A percentile compares a stretch with the other conserved stretches of the same genome.
phyloP scores from a whole-genome alignment of 257 asterid genomes.

The Lycium ferocissimum region DNA sequence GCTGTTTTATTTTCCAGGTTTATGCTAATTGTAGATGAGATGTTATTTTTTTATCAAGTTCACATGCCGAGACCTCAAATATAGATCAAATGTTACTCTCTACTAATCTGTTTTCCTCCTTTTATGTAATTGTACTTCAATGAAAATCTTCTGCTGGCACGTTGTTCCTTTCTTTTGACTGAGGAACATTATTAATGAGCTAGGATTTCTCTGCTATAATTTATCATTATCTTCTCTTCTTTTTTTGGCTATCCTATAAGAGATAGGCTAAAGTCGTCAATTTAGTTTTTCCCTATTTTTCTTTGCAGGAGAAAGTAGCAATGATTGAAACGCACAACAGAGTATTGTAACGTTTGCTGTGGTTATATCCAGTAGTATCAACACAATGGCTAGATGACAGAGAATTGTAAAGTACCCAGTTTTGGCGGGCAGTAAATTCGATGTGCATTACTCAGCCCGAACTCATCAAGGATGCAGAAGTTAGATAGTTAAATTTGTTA shows the following conservation, averaged over 20 bases:
- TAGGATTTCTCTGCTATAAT: conserved; percentile 22
- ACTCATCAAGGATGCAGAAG: neutral
- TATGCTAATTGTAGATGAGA: neutral
- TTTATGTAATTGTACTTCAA: neutral
- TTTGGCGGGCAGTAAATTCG: conserved; percentile 33
- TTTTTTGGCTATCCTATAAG: neutral
- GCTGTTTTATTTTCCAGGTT: neutral
- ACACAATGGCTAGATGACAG: conserved; percentile 22
- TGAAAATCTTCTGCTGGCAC: neutral
- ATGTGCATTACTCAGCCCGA: conserved; percentile 24
- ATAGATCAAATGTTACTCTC: conserved; percentile 16
- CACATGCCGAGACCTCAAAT: neutral
- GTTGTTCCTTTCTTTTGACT: neutral
- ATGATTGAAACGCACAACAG: conserved; percentile 56
- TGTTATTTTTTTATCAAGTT: neutral
- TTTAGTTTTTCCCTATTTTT: neutral
- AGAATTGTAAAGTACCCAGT: conserved; percentile 31
- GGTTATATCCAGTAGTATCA: conserved; percentile 1
- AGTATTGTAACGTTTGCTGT: conserved; percentile 30
- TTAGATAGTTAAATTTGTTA: neutral
- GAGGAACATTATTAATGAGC: neutral
- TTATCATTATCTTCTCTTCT: neutral
- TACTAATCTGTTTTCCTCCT: neutral
- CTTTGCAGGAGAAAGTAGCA: conserved; percentile 73
- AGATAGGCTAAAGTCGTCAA: neutral